These are phyloP conservation scores for Astragalus membranaceus DNA, from an alignment of 306 rosid genomes.

Conservation along the genomic window DNA sequence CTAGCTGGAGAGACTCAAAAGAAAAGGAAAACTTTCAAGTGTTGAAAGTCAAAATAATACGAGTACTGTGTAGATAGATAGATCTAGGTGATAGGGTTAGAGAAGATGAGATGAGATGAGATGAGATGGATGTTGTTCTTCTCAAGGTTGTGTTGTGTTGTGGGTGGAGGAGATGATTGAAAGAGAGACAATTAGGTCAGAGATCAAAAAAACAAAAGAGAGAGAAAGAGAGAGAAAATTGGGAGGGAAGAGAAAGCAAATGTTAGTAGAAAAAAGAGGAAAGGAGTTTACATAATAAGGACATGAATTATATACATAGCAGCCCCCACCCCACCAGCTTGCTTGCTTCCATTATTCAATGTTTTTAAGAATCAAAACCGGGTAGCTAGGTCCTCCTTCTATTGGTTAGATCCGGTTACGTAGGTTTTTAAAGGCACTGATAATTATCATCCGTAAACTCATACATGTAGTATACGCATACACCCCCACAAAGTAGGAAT, in stretches of 20 bases:
- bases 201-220: slow-evolving; percentile 20
- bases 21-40: no score
- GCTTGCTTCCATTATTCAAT: slow-evolving; percentile 29
- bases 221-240: slow-evolving; percentile 25
- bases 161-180: slow-evolving; percentile 15
- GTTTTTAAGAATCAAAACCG: background rate
- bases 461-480: no score
- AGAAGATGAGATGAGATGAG: slow-evolving; percentile 11
- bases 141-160: slow-evolving; percentile 11
- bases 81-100: slow-evolving; percentile 26
- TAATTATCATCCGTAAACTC: no score
- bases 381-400: background rate
- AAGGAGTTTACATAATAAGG: slow-evolving; percentile 48
- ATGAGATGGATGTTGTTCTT: background rate
- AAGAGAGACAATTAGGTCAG: slow-evolving; percentile 48
- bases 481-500: no score
- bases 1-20: no score
- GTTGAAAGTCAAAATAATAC: background rate
- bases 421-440: no score
- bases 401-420: background rate
- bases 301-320: slow-evolving; percentile 70
- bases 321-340: slow-evolving; percentile 59
- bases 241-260: slow-evolving; percentile 52
- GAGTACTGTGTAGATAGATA: slow-evolving; percentile 23
- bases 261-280: slow-evolving; percentile 35